Conservation (phyloP, 331 rosid species). For the Acacia concinna region DNA sequence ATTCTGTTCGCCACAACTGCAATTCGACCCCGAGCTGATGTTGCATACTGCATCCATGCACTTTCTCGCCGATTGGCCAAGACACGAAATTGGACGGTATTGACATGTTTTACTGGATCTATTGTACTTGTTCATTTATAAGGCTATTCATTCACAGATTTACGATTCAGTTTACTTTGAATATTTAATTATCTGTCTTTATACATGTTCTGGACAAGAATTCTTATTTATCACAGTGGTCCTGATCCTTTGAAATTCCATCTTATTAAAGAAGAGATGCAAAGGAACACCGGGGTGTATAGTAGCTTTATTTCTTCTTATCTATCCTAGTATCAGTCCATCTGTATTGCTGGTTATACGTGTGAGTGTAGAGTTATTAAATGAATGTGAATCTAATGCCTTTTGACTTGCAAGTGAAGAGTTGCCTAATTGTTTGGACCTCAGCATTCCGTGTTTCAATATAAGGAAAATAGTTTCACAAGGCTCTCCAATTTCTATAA, state of each 20-base stretch:
- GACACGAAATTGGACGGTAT: slow-evolving; percentile 69
- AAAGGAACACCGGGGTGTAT: too few relatives aligned
- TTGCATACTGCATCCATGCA: slow-evolving; percentile 62
- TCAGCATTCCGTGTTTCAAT: not conserved
- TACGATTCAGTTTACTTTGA: slow-evolving; percentile 23
- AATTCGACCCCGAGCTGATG: slow-evolving; percentile 61
- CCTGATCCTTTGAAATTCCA: not conserved
- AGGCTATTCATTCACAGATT: not conserved
- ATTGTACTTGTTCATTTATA: not conserved
- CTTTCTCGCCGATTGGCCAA: slow-evolving; percentile 59
- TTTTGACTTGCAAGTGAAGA: not conserved
- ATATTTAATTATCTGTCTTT: not conserved
- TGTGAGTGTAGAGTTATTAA: not conserved
- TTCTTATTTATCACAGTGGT: not conserved
- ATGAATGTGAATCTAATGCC: not conserved
- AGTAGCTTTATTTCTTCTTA: too few relatives aligned
- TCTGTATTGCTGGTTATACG: not conserved
- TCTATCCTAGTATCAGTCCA: not conserved
- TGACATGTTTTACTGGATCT: not conserved
- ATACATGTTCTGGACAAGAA: slow-evolving; percentile 22
- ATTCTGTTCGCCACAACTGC: slow-evolving; percentile 53
- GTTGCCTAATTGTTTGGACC: not conserved
- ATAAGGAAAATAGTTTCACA: not conserved
- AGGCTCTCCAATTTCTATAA: not conserved
- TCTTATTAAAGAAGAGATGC: too few relatives aligned